Evolutionary conservation across 352 stramenopile species (phyloP).

Genomic region (Thalassiosira hispida): DNA sequence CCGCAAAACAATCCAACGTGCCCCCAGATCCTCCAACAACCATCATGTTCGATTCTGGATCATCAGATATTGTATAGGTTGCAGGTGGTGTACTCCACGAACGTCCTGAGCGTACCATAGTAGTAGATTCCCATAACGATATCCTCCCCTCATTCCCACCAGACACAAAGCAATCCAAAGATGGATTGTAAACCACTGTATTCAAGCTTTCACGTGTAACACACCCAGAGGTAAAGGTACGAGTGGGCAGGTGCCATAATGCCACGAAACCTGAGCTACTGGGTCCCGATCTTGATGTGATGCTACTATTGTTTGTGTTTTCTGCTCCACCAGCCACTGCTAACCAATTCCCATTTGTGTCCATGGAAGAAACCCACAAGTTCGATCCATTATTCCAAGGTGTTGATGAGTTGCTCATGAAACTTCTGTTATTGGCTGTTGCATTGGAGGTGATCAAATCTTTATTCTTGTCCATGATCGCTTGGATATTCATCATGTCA

Average conservation of each 20-base stretch:
- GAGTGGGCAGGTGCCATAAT: slow-evolving; percentile 54
- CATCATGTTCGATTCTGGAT: slow-evolving; percentile 38
- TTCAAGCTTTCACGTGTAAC: slow-evolving; percentile 49
- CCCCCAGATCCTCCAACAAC: slow-evolving; percentile 48
- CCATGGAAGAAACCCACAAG: slow-evolving; percentile 55
- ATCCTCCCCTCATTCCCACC: slow-evolving; percentile 56
- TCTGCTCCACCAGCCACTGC: slow-evolving; percentile 48
- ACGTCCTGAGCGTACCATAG: slow-evolving; percentile 21
- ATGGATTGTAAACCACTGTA: slow-evolving; percentile 41
- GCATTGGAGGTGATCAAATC: slow-evolving; percentile 33
- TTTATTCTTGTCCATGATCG: slow-evolving; percentile 54
- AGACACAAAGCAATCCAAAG: slow-evolving; percentile 45
- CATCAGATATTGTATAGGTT: slow-evolving; percentile 35
- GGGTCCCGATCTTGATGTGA: slow-evolving; percentile 30
- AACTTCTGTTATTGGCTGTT: slow-evolving; percentile 30
- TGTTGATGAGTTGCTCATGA: slow-evolving; percentile 38
- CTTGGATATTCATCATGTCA: slow-evolving; percentile 57
- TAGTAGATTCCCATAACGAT: slow-evolving; percentile 51
- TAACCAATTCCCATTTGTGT: slow-evolving; percentile 49
- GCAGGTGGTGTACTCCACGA: slow-evolving; percentile 44
- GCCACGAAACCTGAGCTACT: slow-evolving; percentile 55
- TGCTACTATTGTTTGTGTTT: slow-evolving; percentile 30
- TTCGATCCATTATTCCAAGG: slow-evolving; percentile 47
- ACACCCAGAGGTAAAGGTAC: slow-evolving; percentile 59
- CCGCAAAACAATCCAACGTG: slow-evolving; percentile 55